Conservation (phyloP, 2,329 filamentous ascomycete genomes). For the Fusarium udum region DNA sequence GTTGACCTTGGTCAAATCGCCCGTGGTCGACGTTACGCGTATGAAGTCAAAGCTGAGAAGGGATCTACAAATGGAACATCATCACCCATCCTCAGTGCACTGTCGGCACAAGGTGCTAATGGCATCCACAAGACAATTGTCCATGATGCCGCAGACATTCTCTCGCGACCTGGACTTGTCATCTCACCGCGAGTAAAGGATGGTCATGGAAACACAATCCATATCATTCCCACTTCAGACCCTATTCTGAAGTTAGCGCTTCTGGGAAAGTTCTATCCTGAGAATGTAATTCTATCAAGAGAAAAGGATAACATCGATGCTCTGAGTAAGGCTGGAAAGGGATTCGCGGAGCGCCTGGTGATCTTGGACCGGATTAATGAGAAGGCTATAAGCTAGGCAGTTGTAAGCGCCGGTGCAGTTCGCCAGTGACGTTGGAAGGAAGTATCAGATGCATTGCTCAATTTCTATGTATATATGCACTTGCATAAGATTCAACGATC, state of each 20-base stretch:
- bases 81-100: neutral
- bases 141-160: neutral
- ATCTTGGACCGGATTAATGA: neutral
- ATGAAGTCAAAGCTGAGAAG: neutral
- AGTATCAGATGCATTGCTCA: neutral
- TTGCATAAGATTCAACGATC: neutral
- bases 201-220: neutral
- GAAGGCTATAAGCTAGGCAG: neutral
- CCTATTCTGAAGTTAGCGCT: neutral
- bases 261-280: neutral
- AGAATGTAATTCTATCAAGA: neutral
- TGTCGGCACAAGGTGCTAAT: neutral
- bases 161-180: neutral
- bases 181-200: neutral
- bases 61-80: neutral
- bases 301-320: neutral
- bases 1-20: neutral
- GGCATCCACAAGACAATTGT: neutral
- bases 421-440: fast-evolving
- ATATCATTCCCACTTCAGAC: neutral
- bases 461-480: neutral
- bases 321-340: neutral
- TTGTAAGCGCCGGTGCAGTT: neutral
- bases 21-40: neutral
- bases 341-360: neutral